Percentiles rank a stretch among this genome's conserved stretches.
Conservation (phyloP, 176 grass and related monocot genomes). For the Secale cereale region DNA sequence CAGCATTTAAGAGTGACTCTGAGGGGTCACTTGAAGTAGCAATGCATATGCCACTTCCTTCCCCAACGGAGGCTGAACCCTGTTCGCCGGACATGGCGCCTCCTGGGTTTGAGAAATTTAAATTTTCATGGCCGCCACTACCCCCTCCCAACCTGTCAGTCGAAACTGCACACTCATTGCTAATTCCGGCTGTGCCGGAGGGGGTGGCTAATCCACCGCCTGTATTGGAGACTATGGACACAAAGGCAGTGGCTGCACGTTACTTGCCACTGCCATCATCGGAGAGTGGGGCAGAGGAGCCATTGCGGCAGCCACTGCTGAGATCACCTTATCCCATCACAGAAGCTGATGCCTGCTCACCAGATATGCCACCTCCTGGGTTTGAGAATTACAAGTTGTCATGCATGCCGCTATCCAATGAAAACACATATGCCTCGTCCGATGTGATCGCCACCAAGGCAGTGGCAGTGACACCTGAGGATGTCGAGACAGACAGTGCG, state of each 20-base stretch:
- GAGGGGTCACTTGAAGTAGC: conserved; percentile 1
- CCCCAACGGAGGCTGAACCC: neutral
- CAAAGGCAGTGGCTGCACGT: neutral
- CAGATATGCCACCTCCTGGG: conserved; percentile 35
- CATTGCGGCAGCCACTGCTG: neutral
- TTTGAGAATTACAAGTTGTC: conserved; percentile 43
- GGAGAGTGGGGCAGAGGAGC: neutral
- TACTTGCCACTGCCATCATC: neutral
- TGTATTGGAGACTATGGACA: neutral
- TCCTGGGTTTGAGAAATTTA: conserved; percentile 35
- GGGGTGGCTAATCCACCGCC: neutral
- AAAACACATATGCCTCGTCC: neutral
- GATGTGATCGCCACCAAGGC: conserved; percentile 13
- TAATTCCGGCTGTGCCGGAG: neutral
- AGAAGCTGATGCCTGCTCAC: conserved; percentile 29
- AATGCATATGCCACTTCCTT: neutral
- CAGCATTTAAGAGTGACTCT: neutral
- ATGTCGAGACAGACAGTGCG: conserved; percentile 13
- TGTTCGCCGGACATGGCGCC: conserved; percentile 32
- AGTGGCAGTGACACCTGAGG: neutral
- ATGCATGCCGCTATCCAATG: conserved; percentile 6
- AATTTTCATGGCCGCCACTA: conserved; percentile 26
- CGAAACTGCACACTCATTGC: conserved; percentile 8
- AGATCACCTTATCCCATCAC: neutral
- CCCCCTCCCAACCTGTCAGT: neutral